These are phyloP conservation scores for Mortierella alpina DNA, from an alignment of 192 early-diverging fungal species.

Conservation along the genomic window DNA sequence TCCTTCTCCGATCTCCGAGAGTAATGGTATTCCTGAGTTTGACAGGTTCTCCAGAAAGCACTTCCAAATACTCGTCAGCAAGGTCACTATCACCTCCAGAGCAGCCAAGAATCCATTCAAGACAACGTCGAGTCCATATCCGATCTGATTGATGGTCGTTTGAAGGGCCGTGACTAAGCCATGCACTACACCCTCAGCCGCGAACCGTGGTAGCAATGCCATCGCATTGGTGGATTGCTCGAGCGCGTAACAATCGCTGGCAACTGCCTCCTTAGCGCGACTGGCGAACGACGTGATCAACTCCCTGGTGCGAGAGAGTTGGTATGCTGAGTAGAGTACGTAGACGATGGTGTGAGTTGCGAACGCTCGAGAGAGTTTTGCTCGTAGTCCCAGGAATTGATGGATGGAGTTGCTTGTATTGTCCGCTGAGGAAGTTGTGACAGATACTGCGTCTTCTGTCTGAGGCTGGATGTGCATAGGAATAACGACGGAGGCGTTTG, in stretches of 20 bases:
- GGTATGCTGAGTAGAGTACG: constrained; percentile 29
- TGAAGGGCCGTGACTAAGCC: constrained; percentile 20
- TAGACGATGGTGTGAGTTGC: constrained; percentile 21
- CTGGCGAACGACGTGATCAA: not conserved
- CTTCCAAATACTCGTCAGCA: constrained; percentile 42
- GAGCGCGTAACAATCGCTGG: constrained; percentile 17
- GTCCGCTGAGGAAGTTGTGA: no score
- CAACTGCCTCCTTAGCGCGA: constrained; percentile 6
- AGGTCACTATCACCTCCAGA: constrained; percentile 7
- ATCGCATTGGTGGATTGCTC: constrained; percentile 6
- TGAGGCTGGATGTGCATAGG: no score
- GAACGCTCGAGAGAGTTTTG: constrained; percentile 43
- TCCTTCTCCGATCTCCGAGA: constrained; percentile 24
- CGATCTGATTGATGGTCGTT: constrained; percentile 15
- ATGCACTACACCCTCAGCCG: constrained; percentile 12
- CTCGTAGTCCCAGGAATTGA: constrained; percentile 18
- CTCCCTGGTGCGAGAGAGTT: constrained; percentile 13
- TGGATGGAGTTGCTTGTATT: not conserved
- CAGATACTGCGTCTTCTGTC: no score
- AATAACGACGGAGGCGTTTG: not conserved
- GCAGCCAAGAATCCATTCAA: constrained; percentile 26
- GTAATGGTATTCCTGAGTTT: constrained; percentile 16
- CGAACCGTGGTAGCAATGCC: constrained; percentile 22
- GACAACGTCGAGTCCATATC: constrained; percentile 20
- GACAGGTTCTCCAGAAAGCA: constrained; percentile 36